Evolutionary conservation across 139 green algal genomes (phyloP).

Genomic region (Chlamydomonas eustigma): DNA sequence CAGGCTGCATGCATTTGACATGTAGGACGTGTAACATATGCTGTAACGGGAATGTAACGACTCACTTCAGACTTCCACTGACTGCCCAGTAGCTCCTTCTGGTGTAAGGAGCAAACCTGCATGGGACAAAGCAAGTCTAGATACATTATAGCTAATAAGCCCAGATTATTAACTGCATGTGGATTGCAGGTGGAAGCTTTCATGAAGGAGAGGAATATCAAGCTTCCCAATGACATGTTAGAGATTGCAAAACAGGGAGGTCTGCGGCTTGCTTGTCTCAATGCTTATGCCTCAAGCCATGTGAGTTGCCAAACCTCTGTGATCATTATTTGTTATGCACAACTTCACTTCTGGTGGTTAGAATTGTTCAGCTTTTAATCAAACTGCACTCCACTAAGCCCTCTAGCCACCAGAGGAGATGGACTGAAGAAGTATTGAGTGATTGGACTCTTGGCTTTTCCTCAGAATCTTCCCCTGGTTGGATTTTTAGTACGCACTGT

Average conservation of each 20-base stretch:
- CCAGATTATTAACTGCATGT: neutral
- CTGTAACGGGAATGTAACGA: neutral
- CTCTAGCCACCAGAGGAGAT: too few relatives aligned
- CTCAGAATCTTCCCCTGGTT: too few relatives aligned
- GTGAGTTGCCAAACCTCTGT: neutral
- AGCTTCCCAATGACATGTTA: conserved; percentile 48
- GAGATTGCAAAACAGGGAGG: conserved; percentile 41
- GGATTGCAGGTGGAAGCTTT: conserved; percentile 38
- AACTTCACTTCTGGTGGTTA: too few relatives aligned
- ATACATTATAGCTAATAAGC: neutral
- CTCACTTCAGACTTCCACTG: neutral
- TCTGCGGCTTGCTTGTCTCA: conserved; percentile 32
- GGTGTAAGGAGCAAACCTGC: conserved; percentile 7
- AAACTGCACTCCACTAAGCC: too few relatives aligned
- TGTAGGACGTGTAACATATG: neutral
- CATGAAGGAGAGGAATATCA: conserved; percentile 35
- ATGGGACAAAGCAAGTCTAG: neutral
- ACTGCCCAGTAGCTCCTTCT: neutral
- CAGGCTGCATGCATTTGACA: neutral
- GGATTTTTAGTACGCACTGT: conserved; percentile 50
- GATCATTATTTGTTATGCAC: too few relatives aligned
- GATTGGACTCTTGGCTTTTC: too few relatives aligned
- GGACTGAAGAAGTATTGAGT: too few relatives aligned
- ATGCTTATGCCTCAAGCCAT: conserved; percentile 16
- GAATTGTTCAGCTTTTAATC: too few relatives aligned